Base-by-base conservation (phyloP, 345 rosid genomes). In the Pistacia vera region DNA sequence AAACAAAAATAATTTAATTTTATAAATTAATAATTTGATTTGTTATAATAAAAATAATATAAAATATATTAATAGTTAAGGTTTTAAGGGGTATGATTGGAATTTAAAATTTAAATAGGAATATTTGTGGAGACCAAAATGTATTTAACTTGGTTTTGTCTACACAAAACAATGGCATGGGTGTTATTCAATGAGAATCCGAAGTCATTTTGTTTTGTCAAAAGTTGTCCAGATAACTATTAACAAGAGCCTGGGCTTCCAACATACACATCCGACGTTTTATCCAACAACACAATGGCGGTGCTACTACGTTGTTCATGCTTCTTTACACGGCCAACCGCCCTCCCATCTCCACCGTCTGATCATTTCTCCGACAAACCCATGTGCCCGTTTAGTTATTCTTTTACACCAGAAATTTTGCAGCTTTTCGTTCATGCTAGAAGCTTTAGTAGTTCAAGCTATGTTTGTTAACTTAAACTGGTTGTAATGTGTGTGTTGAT, bases 231-330 rank as follows among this genome's bases (percentile, higher is more conserved):
- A 25, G 13, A 46, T 30, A 30, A 30, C 33, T 1, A 30, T 25
- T 44, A 16, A 22, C 60, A 16, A 46, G 2, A 14, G 6, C 0
- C 57, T 4, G 9, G 25, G 57, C 5, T 46, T 57, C 11, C 22
- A 63, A 33, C 28, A 22, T 61, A 52, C 51, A 0, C 33, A 67
- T 46, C 51, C 6, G n/a, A 73, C 68, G 60, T 76, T 52, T 81
- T 75, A 82, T 84, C 87, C 82, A 48, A 6, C 66, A 51, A 77
- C 76, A 63, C 36, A 62, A 76, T 87, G 95, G 84, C 88, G 66
- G 84, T 83, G 79, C 55, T 83, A 41, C 66, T 87, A 79, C 90
- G 90, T 74, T 86, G 92, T 80, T 80, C 87, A 75, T 79, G 85
- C 83, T 82, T 81, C 85, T 73, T 79, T 57, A 46, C 80, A 57